Percentiles rank a stretch among this genome's conserved stretches.
These are phyloP conservation scores for Dillenia suffruticosa DNA, from an alignment of 164 flowering plant genomes.

Conservation along the genomic window DNA sequence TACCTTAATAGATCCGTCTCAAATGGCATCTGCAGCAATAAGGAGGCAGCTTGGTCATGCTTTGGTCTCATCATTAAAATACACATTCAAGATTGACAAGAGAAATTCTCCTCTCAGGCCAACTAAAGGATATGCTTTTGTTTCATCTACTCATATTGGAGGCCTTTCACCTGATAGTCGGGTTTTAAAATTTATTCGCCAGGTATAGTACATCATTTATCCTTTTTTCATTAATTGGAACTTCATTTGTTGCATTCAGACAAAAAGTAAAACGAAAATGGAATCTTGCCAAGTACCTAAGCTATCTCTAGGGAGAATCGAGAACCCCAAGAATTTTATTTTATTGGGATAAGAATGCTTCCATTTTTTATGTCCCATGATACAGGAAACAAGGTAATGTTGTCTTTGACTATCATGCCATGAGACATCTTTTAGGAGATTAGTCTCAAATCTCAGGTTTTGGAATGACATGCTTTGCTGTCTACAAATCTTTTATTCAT, in stretches of 20 bases:
- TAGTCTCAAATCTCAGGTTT: too few species aligned
- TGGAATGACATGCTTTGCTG: too few species aligned
- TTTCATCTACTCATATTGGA: constrained; percentile 65
- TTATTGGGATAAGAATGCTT: neutral
- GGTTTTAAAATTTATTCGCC: constrained; percentile 74
- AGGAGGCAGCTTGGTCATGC: constrained; percentile 91
- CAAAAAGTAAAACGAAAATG: too few species aligned
- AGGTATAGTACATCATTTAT: constrained; percentile 40
- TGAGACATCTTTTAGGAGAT: too few species aligned
- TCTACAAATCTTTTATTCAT: too few species aligned
- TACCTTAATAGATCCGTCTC: constrained; percentile 80
- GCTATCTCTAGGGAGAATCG: too few species aligned
- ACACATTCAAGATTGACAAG: constrained; percentile 67
- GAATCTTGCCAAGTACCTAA: too few species aligned
- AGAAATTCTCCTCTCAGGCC: constrained; percentile 83
- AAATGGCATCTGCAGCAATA: constrained; percentile 59
- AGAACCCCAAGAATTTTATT: neutral
- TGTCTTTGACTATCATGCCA: too few species aligned
- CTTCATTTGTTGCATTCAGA: too few species aligned
- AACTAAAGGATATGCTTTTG: constrained; percentile 75
- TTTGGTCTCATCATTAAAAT: constrained; percentile 69
- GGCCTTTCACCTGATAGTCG: constrained; percentile 83
- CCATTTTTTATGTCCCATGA: too few species aligned
- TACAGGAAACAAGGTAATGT: too few species aligned
- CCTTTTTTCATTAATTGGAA: neutral